phyloP scores from a whole-genome alignment of 2,329 filamentous ascomycete genomes.

The Exophiala mesophila region DNA sequence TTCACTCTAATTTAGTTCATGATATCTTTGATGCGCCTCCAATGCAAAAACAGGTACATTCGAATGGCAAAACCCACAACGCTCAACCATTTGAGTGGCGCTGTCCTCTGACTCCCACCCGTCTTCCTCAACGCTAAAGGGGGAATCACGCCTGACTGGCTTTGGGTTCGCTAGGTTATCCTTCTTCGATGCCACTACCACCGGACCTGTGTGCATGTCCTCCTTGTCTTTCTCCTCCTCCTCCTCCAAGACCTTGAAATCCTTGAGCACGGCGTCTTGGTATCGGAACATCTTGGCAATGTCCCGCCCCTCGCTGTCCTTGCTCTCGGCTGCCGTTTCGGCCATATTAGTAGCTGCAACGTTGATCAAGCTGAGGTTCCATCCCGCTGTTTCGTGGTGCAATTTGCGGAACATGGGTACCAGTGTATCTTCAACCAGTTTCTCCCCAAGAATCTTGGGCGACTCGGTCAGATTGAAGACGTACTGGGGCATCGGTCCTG shows the following conservation, averaged over 20 bases:
- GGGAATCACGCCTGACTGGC: neutral
- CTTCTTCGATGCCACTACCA: too few relatives aligned
- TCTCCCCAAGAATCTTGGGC: slow-evolving; percentile 58
- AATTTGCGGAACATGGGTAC: slow-evolving; percentile 69
- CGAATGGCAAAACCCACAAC: slow-evolving; percentile 20
- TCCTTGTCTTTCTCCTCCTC: too few relatives aligned
- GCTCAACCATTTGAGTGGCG: slow-evolving; percentile 12
- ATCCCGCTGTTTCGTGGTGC: slow-evolving; percentile 63
- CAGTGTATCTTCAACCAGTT: slow-evolving; percentile 64
- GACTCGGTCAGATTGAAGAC: slow-evolving; percentile 61
- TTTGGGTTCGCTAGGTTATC: neutral
- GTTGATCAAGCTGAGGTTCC: slow-evolving; percentile 81
- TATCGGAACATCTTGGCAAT: slow-evolving; percentile 77
- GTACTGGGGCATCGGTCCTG: slow-evolving; percentile 66
- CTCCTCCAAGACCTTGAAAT: slow-evolving; percentile 66
- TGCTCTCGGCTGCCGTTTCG: slow-evolving; percentile 48
- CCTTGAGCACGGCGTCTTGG: slow-evolving; percentile 64
- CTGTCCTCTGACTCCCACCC: slow-evolving; percentile 22
- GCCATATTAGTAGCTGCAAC: slow-evolving; percentile 84
- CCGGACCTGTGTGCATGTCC: too few relatives aligned
- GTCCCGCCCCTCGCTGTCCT: slow-evolving; percentile 61
- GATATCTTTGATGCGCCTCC: slow-evolving; percentile 21
- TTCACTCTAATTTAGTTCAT: too few relatives aligned
- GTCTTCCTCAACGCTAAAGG: too few relatives aligned
- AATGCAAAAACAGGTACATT: slow-evolving; percentile 22